Evolutionary conservation across 176 grass and related monocot species (phyloP), one percentile per base, ranked within the genome.

Genomic region (Oryza australiensis): DNA sequence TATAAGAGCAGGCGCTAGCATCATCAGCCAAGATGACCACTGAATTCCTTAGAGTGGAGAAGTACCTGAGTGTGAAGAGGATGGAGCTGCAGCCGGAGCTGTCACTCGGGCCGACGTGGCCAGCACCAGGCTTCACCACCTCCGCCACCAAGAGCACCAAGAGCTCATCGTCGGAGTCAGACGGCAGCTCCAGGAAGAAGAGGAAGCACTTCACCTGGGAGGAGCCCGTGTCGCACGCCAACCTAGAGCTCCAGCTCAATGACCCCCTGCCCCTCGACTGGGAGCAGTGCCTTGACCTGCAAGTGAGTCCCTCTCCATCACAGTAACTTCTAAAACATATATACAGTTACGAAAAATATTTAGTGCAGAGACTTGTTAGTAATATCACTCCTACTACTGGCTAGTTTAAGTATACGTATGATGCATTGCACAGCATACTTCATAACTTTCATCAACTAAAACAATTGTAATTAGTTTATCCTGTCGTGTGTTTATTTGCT

Each of bases 241-340:
- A 77, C 73, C 74, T 98, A 14, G 95, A 94, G 8, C 90, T 98
- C 70, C 95, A 93, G 78, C 84, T 98, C 66, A 73, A 81, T 72
- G 88, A 94, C 38, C 95, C 92, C 35, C 86, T 98, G 79, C 92
- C 95, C 30, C 75, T 89, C 16, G 90, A 92, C 71, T 98, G 95
- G 95, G 95, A 98, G 76, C 95, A 98, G 75, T 94, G 95, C 83
- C 92, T 98, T 18, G 95, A 98, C 81, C 93, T 98, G 49, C 81
- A 80, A 55, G 95, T 94, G 70, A 90, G 80, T 88, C 20, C 74
- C 41, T 63, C 59, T 83, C 62, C 3, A 23, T 55, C 57, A 30
- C 34, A 33, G 30, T 12, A 40, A 71, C 49, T 28, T 68, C 33
- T 68, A 43, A 29, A 68, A n/a, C n/a, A n/a, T n/a, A n/a, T 3